phyloP scores from a whole-genome alignment of 1,284 basidiomycete species.

The Fomitopsis betulina region DNA sequence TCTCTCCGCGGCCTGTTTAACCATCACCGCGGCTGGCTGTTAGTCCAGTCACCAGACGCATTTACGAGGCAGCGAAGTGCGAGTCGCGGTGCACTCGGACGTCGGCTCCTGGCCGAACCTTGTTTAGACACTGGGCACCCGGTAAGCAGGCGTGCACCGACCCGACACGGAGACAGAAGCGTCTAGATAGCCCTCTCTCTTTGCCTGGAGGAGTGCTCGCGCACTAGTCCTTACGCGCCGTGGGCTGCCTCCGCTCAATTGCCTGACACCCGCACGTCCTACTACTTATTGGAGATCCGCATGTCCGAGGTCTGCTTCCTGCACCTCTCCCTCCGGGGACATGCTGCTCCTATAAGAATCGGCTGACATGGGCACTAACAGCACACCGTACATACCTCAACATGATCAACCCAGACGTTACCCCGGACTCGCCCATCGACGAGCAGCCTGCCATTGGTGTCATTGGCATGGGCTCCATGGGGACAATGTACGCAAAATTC shows the following conservation, averaged over 20 bases:
- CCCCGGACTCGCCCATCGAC: constrained; percentile 46
- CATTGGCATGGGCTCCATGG: constrained; percentile 96
- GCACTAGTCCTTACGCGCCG: background rate
- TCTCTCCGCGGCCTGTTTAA: background rate
- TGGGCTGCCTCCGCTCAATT: background rate
- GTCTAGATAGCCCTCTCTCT: background rate
- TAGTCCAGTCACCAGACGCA: background rate
- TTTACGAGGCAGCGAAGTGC: background rate
- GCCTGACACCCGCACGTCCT: background rate
- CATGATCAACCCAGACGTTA: constrained; percentile 31
- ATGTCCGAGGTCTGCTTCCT: constrained; percentile 5
- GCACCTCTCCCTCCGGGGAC: background rate
- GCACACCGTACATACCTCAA: background rate
- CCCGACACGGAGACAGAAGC: background rate
- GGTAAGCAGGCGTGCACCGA: background rate
- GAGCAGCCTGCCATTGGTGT: constrained; percentile 78
- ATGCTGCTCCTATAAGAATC: background rate
- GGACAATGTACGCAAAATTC: constrained; percentile 83
- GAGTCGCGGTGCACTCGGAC: background rate
- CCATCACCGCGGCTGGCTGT: background rate
- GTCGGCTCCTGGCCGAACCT: background rate
- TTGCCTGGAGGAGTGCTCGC: background rate
- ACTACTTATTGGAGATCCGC: background rate
- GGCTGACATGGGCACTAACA: background rate
- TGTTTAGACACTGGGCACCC: background rate